A percentile compares a stretch with the other conserved stretches of the same genome.
phyloP scores from a whole-genome alignment of 2,329 filamentous ascomycete genomes.

The Byssochlamys sp. region DNA sequence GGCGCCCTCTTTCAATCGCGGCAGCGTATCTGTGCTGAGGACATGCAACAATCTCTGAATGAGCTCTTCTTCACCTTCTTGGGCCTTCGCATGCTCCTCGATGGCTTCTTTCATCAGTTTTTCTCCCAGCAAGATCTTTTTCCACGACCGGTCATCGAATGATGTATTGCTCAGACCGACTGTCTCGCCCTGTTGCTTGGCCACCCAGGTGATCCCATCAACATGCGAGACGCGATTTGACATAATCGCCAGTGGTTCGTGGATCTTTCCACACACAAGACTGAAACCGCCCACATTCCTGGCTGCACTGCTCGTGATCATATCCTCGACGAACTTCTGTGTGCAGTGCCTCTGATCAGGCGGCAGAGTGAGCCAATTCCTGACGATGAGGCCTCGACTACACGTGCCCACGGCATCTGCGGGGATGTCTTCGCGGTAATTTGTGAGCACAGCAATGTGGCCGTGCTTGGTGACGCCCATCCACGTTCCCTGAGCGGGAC shows the following conservation, averaged over 20 bases:
- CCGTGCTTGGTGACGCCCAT: conserved; percentile 53
- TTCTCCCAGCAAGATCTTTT: conserved; percentile 52
- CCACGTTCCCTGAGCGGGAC: conserved; percentile 54
- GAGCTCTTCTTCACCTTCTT: conserved; percentile 40
- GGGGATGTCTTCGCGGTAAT: conserved; percentile 50
- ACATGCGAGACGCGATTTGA: conserved; percentile 51
- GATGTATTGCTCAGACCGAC: conserved; percentile 53
- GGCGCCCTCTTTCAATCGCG: conserved; percentile 39
- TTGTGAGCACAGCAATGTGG: conserved; percentile 53
- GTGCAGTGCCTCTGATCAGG: conserved; percentile 33
- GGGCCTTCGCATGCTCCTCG: conserved; percentile 30
- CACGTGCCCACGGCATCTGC: conserved; percentile 37
- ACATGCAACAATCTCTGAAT: conserved; percentile 44
- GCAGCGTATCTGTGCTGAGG: conserved; percentile 47
- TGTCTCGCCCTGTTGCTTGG: conserved; percentile 40
- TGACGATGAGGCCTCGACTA: conserved; percentile 52
- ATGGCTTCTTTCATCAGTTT: conserved; percentile 43
- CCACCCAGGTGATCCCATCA: conserved; percentile 44
- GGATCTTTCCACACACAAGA: conserved; percentile 49
- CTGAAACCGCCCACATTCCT: conserved; percentile 55
- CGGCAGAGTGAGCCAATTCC: conserved; percentile 46
- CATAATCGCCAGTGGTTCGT: conserved; percentile 48
- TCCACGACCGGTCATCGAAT: conserved; percentile 51
- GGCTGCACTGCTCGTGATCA: conserved; percentile 47
- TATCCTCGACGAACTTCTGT: conserved; percentile 43